A percentile compares a stretch with the other conserved stretches of the same genome.
phyloP scores from a whole-genome alignment of 495 filamentous ascomycete genomes.

The Aspergillus ellipticus region DNA sequence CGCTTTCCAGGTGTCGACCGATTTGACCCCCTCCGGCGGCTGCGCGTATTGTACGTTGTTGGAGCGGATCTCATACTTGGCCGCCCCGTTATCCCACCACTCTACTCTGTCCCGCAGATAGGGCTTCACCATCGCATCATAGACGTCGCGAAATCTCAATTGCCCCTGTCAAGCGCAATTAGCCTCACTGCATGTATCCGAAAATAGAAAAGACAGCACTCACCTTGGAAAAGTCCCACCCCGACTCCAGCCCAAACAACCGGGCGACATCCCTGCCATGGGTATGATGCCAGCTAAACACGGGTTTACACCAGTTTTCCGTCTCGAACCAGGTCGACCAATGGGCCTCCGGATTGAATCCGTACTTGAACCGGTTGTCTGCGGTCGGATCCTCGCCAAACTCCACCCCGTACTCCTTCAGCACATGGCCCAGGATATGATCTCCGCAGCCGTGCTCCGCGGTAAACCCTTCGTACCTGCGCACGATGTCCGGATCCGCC shows the following conservation, averaged over 20 bases:
- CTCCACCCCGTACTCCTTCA: slow-evolving; percentile 40
- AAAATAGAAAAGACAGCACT: not conserved
- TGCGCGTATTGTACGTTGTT: slow-evolving; percentile 14
- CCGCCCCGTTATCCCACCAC: slow-evolving; percentile 26
- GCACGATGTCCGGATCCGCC: slow-evolving; percentile 26
- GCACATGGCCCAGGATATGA: slow-evolving; percentile 44
- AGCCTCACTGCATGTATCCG: not conserved
- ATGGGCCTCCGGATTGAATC: slow-evolving; percentile 38
- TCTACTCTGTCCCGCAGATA: slow-evolving; percentile 19
- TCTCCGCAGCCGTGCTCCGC: slow-evolving; percentile 46
- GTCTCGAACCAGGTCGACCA: slow-evolving; percentile 33
- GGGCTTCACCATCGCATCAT: slow-evolving; percentile 16
- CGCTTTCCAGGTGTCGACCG: slow-evolving; percentile 16
- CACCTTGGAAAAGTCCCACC: slow-evolving; percentile 20
- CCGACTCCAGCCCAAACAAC: slow-evolving; percentile 21
- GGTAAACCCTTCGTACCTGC: slow-evolving; percentile 32
- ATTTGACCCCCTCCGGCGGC: slow-evolving; percentile 17
- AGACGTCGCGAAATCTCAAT: slow-evolving; percentile 23
- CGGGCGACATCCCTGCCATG: slow-evolving; percentile 25
- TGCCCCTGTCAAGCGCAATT: slow-evolving; percentile 5
- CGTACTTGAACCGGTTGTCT: slow-evolving; percentile 45
- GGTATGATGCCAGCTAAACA: slow-evolving; percentile 49
- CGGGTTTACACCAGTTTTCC: slow-evolving; percentile 45
- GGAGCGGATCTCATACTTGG: slow-evolving; percentile 25
- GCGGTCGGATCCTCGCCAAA: not conserved